Base-by-base conservation (phyloP, 371 early-diverging fungal species). In the Dichotomocladium elegans region DNA sequence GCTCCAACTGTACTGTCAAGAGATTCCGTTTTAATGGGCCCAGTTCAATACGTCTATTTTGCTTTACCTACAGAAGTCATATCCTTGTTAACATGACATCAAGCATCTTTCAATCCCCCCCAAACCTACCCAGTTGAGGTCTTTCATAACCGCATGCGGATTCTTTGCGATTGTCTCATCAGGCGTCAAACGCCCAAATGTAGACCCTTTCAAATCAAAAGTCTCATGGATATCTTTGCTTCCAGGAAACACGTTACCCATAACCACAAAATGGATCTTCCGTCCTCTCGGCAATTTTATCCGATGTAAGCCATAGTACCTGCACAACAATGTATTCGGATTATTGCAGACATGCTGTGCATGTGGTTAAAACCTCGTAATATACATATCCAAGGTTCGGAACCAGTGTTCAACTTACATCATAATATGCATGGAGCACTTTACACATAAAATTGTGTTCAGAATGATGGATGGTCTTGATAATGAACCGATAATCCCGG, bases 221-320 rank as follows among this genome's bases (percentile, higher is more conserved):
- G 87, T 89, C 62, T 92, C 90, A 63, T 98, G 97, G 31, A 98
- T 94, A 68, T 97, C 95, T 63, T 91, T 89, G 77, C 93, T 91
- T 10, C 95, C 86, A 4, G 99, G 98, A 64, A 95, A 89, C n/a
- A 97, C 91, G 62, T 98, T 98, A 52, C 91, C 94, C 99, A 98
- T 98, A 31, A 98, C 95, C 11, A 98, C 93, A 74, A 98, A 98
- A 68, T 97, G 95, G 35, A 97, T 92, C 70, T 95, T 95, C 40
- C 85, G 76, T 33, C 91, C 88, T 35, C 87, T 88, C 5, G 96
- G 95, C 42, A 94, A 72, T 75, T 95, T 95, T 54, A 97, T 93
- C 34, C 99, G 87, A 64, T 97, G 96, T 25, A 98, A 67, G 6
- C 98, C 98, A 68, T 92, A 95, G 57, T 94, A 91, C 31, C 97